These are phyloP conservation scores for Brettanomyces naardenensis DNA, from an alignment of 805 yeast species.

Conservation along the genomic window DNA sequence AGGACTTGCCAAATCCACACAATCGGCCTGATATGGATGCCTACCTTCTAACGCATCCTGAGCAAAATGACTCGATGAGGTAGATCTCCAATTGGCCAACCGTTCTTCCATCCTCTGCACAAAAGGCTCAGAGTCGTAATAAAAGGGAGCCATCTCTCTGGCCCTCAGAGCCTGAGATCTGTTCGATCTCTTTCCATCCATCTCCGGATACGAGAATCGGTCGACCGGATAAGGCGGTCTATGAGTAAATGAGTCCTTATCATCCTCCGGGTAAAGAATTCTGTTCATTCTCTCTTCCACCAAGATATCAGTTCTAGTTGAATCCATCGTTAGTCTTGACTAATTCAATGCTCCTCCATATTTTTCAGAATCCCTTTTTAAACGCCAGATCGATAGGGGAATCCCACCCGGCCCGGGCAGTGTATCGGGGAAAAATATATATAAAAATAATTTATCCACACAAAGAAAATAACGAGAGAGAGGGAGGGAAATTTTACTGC, in stretches of 20 bases:
- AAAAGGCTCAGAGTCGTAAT: background rate
- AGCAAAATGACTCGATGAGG: slow-evolving; percentile 19
- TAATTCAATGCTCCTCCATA: too few species aligned
- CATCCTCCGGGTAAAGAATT: background rate
- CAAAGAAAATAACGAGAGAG: too few species aligned
- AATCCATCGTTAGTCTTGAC: too few species aligned
- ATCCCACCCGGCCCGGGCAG: too few species aligned
- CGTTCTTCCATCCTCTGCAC: slow-evolving; percentile 26
- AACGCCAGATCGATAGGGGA: too few species aligned
- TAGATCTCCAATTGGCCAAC: slow-evolving; percentile 28
- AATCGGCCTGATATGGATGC: slow-evolving; percentile 22
- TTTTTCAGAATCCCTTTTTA: too few species aligned
- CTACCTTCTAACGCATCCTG: slow-evolving; percentile 25
- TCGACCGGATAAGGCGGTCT: slow-evolving; percentile 11
- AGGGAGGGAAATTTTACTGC: too few species aligned
- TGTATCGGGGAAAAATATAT: too few species aligned
- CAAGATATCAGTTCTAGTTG: background rate
- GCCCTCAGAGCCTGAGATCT: background rate
- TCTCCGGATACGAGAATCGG: slow-evolving; percentile 3
- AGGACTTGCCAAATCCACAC: too few species aligned
- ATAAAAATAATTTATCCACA: too few species aligned
- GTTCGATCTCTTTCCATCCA: background rate
- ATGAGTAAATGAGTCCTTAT: slow-evolving; percentile 13
- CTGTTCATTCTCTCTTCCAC: too few species aligned
- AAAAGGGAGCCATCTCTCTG: background rate